These are phyloP conservation scores for Botrytis deweyae DNA, from an alignment of 2,329 filamentous ascomycete genomes.

Conservation along the genomic window DNA sequence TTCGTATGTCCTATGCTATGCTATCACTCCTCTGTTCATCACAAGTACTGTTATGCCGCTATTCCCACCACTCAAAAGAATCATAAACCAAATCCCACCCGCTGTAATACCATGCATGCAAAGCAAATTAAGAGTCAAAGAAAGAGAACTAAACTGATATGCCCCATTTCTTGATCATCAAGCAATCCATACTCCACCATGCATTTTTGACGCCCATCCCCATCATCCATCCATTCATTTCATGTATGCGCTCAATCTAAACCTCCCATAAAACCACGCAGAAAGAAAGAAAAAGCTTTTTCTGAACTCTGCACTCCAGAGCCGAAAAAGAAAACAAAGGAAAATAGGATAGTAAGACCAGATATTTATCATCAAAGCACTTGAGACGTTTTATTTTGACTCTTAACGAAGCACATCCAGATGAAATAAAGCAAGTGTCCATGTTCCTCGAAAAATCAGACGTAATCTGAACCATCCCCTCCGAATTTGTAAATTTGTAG, in stretches of 20 bases:
- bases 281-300: neutral
- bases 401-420: neutral
- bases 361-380: neutral
- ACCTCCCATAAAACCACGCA: neutral
- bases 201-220: constrained; percentile 15
- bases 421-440: neutral
- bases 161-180: neutral
- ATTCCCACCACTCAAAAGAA: neutral
- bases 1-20: neutral
- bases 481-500: neutral
- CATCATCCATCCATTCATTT: neutral
- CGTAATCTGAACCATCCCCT: constrained; percentile 4
- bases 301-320: neutral
- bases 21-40: neutral
- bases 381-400: neutral
- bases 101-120: constrained; percentile 11
- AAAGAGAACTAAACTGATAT: neutral
- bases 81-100: neutral
- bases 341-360: neutral
- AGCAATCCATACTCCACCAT: constrained; percentile 12
- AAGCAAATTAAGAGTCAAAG: neutral
- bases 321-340: neutral
- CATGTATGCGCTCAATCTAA: constrained; percentile 4
- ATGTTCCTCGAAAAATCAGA: neutral
- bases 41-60: neutral